These are phyloP conservation scores for Gossypium gossypioides DNA, from an alignment of 441 rosid species.

Conservation along the genomic window DNA sequence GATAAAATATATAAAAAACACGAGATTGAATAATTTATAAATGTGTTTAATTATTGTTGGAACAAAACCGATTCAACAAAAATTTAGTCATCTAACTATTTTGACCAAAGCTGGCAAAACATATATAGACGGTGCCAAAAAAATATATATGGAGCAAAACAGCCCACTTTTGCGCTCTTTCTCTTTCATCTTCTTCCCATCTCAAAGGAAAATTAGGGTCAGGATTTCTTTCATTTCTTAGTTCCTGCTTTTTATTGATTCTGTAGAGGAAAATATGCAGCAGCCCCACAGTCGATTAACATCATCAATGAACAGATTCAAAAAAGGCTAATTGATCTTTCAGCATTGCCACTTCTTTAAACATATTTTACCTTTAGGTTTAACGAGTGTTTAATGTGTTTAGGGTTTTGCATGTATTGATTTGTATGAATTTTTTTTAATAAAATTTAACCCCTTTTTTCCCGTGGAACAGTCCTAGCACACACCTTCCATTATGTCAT, in stretches of 20 bases:
- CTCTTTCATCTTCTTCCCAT: background rate
- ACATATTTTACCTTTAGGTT: background rate
- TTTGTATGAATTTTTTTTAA: too few relatives aligned
- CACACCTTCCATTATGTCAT: too few relatives aligned
- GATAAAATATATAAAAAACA: background rate
- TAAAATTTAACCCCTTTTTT: background rate
- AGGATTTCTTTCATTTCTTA: background rate
- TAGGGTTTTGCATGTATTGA: too few relatives aligned
- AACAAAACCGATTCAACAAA: too few relatives aligned
- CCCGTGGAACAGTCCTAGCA: too few relatives aligned
- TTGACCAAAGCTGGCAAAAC: too few relatives aligned
- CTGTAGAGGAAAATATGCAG: constrained; percentile 9
- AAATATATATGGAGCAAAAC: background rate
- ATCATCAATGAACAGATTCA: constrained; percentile 39
- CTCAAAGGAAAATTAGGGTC: constrained; percentile 5
- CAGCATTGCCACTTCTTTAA: background rate
- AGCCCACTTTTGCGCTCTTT: background rate
- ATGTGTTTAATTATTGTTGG: too few relatives aligned
- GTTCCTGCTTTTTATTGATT: background rate
- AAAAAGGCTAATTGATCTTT: constrained; percentile 20
- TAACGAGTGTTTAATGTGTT: too few relatives aligned
- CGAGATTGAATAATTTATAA: too few relatives aligned
- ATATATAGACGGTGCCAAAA: too few relatives aligned
- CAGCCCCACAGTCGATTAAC: constrained; percentile 15
- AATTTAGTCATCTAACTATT: too few relatives aligned